A percentile compares a stretch with the other conserved stretches of the same genome.
Evolutionary conservation across 106 monocot species (phyloP).

Genomic region (Acorus gramineus): DNA sequence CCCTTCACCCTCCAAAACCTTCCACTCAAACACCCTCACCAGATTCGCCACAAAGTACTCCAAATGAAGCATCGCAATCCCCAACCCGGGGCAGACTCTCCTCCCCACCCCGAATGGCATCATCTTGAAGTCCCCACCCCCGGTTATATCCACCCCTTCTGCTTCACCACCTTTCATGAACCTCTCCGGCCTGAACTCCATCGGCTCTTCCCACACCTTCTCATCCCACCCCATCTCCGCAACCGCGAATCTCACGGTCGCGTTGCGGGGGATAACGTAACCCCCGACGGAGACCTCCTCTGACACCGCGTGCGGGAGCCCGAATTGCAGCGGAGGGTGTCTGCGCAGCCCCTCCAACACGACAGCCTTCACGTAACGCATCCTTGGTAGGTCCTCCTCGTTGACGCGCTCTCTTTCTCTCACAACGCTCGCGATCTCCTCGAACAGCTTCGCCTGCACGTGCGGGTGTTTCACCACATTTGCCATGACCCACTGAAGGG

Average conservation of each 20-base stretch:
- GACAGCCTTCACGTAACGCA: conserved; percentile 19
- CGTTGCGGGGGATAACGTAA: conserved; percentile 3
- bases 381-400: conserved; percentile 12
- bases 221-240: conserved; percentile 10
- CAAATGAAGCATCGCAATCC: conserved; percentile 16
- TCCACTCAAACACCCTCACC: conserved; percentile 15
- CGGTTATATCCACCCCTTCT: conserved; percentile 6
- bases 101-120: conserved; percentile 22
- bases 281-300: conserved; percentile 6
- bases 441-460: conserved; percentile 10
- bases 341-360: conserved; percentile 12
- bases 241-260: conserved; percentile 7
- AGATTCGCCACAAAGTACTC: conserved; percentile 15
- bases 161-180: conserved; percentile 15
- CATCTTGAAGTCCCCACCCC: conserved; percentile 18
- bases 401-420: neutral
- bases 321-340: conserved; percentile 13
- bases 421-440: conserved; percentile 2
- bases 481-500: conserved; percentile 22
- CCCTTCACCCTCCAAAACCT: neutral
- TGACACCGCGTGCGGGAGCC: conserved; percentile 9
- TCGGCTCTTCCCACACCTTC: conserved; percentile 8
- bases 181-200: conserved; percentile 21
- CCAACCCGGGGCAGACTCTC: conserved; percentile 16
- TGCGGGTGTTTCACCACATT: conserved; percentile 7